Percentiles rank a stretch among this genome's conserved stretches.
These are phyloP conservation scores for Collybia nuda DNA, from an alignment of 768 basidiomycete species.

Conservation along the genomic window DNA sequence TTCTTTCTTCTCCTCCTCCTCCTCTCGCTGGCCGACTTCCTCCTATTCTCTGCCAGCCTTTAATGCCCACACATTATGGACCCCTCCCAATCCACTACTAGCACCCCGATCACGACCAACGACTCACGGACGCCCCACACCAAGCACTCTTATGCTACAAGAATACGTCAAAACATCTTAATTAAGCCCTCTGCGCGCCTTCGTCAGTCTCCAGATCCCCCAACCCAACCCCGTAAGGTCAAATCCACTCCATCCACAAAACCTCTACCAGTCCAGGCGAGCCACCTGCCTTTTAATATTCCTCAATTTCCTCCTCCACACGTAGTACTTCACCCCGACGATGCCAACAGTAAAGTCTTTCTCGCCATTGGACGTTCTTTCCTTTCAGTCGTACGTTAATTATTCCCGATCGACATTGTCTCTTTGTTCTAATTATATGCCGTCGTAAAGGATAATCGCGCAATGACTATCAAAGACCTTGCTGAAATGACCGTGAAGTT, in stretches of 20 bases:
- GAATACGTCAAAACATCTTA: conserved; percentile 50
- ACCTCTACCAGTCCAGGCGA: conserved; percentile 11
- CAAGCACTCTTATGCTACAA: conserved; percentile 49
- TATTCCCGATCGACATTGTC: conserved; percentile 16
- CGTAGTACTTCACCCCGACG: conserved; percentile 72
- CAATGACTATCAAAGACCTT: conserved; percentile 86
- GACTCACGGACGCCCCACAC: conserved; percentile 8
- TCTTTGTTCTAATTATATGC: conserved; percentile 10
- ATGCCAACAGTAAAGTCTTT: conserved; percentile 70
- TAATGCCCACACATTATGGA: conserved; percentile 9
- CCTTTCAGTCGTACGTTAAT: conserved; percentile 62
- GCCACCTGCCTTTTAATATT: conserved; percentile 11
- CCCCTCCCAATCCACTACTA: conserved; percentile 2
- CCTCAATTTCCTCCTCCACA: conserved; percentile 60
- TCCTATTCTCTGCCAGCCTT: conserved; percentile 3
- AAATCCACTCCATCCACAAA: conserved; percentile 16
- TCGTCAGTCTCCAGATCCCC: conserved; percentile 40
- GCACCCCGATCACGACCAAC: conserved; percentile 8
- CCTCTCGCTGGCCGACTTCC: conserved; percentile 24
- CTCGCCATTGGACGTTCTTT: conserved; percentile 72
- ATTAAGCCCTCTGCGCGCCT: conserved; percentile 54
- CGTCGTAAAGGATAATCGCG: conserved; percentile 63
- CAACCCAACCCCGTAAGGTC: conserved; percentile 22
- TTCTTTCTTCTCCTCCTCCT: conserved; percentile 4
- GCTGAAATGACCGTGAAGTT: conserved; percentile 65